Evolutionary conservation across 306 rosid species (phyloP), one percentile per base, ranked within the genome.

Genomic region (Purshia tridentata): DNA sequence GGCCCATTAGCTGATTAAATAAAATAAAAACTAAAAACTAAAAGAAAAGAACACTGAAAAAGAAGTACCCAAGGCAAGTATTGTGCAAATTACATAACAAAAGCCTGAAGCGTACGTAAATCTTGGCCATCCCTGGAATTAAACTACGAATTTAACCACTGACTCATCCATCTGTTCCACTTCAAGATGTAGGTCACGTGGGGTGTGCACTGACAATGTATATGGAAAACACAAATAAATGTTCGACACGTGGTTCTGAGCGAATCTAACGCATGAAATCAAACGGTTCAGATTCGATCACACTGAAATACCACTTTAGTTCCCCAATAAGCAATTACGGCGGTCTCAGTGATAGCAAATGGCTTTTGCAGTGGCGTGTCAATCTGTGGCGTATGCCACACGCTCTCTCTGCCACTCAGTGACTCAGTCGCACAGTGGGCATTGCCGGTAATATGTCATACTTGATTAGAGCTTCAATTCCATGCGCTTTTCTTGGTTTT

Each of bases 241-340:
- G 3, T 5, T 15, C 2, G 41, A 51, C 48, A 52, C 58, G 64
- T 51, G 55, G 11, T 19, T 2, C 0, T 6, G 5, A 52, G 23
- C 2, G 47, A 49, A 69, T 76, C 56, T 16, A 76, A 15, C 1
- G 39, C 12, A 0, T 0, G 9, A 20, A 29, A 60, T 58, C 45
- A 0, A 52, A 77, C 80, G 65, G 71, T 71, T 77, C 49, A 5
- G 23, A 42, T 58, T 69, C 46, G 15, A 55, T 75, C n/a, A 29
- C 18, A 51, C 7, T 2, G 42, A 40, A 13, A 9, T 16, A 15
- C 14, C 10, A 9, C 0, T 23, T 35, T 3, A 9, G 3, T 10
- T 20, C 69, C 16, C 53, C 35, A 29, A 59, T 16, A 4, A 0
- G 13, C 19, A 23, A 54, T 54, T 59, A 29, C 39, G 54, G 65